phyloP scores from a whole-genome alignment of 768 basidiomycete species.

The Panus rudis region DNA sequence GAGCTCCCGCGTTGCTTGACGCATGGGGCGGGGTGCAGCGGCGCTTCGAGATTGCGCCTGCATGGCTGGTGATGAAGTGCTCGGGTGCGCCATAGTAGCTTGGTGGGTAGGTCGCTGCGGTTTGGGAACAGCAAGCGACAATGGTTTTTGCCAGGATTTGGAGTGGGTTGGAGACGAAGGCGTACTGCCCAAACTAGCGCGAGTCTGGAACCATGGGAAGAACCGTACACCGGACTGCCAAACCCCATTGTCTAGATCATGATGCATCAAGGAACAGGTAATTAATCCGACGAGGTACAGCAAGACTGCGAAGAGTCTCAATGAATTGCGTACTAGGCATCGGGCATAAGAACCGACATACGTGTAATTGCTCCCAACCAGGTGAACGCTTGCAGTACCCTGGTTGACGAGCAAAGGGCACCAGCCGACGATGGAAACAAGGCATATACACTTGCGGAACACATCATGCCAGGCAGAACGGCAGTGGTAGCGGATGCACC shows the following conservation, averaged over 20 bases:
- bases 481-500: slow-evolving; percentile 45
- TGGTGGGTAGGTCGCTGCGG: slow-evolving; percentile 33
- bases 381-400: slow-evolving; percentile 51
- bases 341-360: slow-evolving; percentile 4
- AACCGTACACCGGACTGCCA: slow-evolving; percentile 46
- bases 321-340: slow-evolving; percentile 2
- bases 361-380: slow-evolving; percentile 31
- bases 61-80: not conserved
- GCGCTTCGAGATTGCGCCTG: not conserved
- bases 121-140: slow-evolving; percentile 38
- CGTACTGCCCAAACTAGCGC: slow-evolving; percentile 24
- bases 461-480: slow-evolving; percentile 29
- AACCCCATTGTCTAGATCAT: slow-evolving; percentile 38
- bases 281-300: slow-evolving; percentile 48
- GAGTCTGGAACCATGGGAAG: slow-evolving; percentile 29
- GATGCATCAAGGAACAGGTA: slow-evolving; percentile 35
- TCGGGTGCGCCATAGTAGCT: slow-evolving; percentile 11
- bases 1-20: too few species aligned
- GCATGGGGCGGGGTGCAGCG: too few species aligned
- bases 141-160: slow-evolving; percentile 22
- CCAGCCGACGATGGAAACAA: not conserved
- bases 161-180: slow-evolving; percentile 29
- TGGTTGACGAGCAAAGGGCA: slow-evolving; percentile 42
- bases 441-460: slow-evolving; percentile 24
- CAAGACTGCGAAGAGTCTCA: slow-evolving; percentile 38